Percentiles rank a stretch among this genome's conserved stretches.
These are phyloP conservation scores for Tulasnella calospora DNA, from an alignment of 768 basidiomycete species.

Conservation along the genomic window DNA sequence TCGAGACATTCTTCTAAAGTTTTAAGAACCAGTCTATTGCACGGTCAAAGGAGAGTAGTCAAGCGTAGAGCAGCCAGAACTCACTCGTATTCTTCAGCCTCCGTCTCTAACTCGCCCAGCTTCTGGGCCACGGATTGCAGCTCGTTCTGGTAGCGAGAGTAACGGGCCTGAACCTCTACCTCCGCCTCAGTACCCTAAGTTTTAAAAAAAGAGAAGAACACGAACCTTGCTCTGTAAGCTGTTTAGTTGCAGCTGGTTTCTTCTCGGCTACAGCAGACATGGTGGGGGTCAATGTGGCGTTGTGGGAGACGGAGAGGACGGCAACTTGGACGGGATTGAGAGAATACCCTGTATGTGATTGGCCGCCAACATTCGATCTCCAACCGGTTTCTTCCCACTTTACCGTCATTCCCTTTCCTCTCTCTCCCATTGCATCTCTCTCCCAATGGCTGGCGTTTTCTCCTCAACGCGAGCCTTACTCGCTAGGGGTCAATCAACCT, in stretches of 20 bases:
- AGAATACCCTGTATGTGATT: constrained; percentile 8
- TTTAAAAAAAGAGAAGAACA: constrained; percentile 30
- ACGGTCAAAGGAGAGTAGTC: neutral
- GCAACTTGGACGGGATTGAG: neutral
- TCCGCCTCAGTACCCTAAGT: constrained; percentile 39
- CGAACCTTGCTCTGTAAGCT: constrained; percentile 69
- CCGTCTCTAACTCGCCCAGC: constrained; percentile 92
- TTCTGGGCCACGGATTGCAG: constrained; percentile 88
- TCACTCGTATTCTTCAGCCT: constrained; percentile 91
- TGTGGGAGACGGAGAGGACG: constrained; percentile 26
- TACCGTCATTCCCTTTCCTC: constrained; percentile 3
- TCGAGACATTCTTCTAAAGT: constrained; percentile 77
- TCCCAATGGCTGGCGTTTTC: constrained; percentile 5
- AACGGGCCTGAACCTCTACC: constrained; percentile 76
- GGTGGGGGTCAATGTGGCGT: constrained; percentile 37
- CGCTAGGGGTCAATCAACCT: constrained; percentile 1
- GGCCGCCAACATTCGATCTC: constrained; percentile 6
- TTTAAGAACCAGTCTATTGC: constrained; percentile 70
- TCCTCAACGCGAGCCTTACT: constrained; percentile 12
- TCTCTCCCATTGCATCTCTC: neutral
- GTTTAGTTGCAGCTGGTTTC: constrained; percentile 44
- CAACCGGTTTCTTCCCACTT: constrained; percentile 17
- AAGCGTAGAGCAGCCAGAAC: constrained; percentile 31
- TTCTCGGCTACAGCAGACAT: constrained; percentile 42
- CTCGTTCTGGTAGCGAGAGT: constrained; percentile 77